phyloP scores from a whole-genome alignment of 192 early-diverging fungal genomes.

The Rhizophlyctis rosea region DNA sequence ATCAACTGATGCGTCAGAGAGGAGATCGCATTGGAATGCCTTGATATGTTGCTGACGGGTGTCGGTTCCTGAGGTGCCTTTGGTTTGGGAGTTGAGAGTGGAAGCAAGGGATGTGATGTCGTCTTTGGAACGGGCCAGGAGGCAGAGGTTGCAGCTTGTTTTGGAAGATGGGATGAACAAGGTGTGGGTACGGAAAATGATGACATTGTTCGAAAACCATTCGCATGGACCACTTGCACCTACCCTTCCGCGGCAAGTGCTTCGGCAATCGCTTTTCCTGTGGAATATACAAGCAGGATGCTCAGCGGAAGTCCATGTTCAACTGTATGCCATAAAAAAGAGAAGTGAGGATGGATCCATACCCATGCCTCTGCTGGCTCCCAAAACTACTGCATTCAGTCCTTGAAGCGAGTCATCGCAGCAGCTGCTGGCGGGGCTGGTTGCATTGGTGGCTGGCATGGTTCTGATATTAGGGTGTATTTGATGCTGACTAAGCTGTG shows the following conservation, averaged over 20 bases:
- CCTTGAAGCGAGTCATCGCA: neutral
- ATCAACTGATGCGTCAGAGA: neutral
- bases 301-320: no score
- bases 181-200: neutral
- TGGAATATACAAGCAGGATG: neutral
- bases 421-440: no score
- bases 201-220: neutral
- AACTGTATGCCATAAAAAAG: neutral
- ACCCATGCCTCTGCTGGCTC: slow-evolving; percentile 11
- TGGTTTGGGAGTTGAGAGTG: neutral
- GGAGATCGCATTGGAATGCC: slow-evolving; percentile 1
- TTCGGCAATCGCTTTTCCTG: slow-evolving; percentile 5
- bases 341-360: neutral
- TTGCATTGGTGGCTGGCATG: no score
- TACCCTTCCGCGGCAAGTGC: slow-evolving; percentile 12
- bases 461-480: no score
- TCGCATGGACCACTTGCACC: neutral
- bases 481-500: no score
- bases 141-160: neutral
- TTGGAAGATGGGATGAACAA: neutral
- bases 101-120: slow-evolving; percentile 3
- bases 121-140: neutral
- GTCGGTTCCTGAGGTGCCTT: neutral
- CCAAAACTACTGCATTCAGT: slow-evolving; percentile 7
- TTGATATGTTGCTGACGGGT: neutral